Base-by-base conservation (phyloP, 2,329 filamentous ascomycete species). In the Alternaria conjuncta region DNA sequence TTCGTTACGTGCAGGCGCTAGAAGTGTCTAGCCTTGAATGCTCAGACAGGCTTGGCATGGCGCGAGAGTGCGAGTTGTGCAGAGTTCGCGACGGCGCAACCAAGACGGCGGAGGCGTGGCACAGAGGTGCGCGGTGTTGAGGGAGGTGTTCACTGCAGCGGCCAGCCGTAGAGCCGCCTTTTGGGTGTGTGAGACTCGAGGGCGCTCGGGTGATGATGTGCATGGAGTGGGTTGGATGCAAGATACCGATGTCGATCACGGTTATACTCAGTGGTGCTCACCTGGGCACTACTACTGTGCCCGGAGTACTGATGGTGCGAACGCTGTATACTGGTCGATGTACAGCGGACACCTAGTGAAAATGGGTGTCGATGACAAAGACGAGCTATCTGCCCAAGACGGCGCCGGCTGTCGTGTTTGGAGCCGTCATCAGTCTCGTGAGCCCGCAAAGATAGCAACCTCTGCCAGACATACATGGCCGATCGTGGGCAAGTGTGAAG, bases 51-150 rank as follows among this genome's bases (percentile, higher is more conserved):
- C 69, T 72, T 73, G 68, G 67, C 71, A 66, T 59, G 66, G 64
- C 63, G 62, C 67, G 47, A 60, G 66, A 64, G 60, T 63, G 67
- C 47, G 65, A 75, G 68, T 75, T 77, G 75, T 76, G 74, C 73
- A 75, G 55, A 71, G 66, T 61, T 67, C 64, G 66, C 56, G 60
- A 63, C 69, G 66, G 65, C 56, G 55, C 61, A 59, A 50, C 63
- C 61, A 65, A 61, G 49, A 28, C 49, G 45, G 64, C 54, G 57
- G 32, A 67, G 70, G 61, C 68, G 65, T 66, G 65, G 65, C 66
- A 68, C 61, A 53, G 36, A 28, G 47, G 56, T 21, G 25, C 13
- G 59, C 47, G 32, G 60, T 49, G 55, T 36, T 64, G 57, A 53
- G 49, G 56, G 43, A 61, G 55, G 60, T 56, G 57, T 55, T 67